Base-by-base conservation (phyloP, 2,329 filamentous ascomycete species). In the Ascochyta koolunga region DNA sequence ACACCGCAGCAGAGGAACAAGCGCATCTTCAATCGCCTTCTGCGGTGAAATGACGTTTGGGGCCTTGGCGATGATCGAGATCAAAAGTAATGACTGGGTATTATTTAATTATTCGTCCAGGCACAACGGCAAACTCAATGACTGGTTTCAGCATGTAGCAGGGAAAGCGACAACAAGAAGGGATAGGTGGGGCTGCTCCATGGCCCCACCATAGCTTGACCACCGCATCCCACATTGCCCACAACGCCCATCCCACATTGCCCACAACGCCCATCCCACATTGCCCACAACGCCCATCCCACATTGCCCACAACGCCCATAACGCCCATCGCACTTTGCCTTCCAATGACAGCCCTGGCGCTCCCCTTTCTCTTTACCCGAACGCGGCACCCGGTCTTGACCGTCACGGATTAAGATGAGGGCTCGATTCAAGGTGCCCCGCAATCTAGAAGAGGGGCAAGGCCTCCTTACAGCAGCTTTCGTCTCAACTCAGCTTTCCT, bases 131-230 rank as follows among this genome's bases (percentile, higher is more conserved):
- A 29, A 27, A 1, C 4, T 11, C 25, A 27, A 27, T 11, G 25
- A 10, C 25, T 10, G 10, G 25, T 27, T 27, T 27, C 25, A 27
- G 4, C 25, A 10, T 27, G 25, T 27, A 27, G 27, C 27, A 10
- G 13, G 10, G 35, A 4, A 18, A 21, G 16, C 22, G 22, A 39
- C 15, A 27, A 10, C 10, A 29, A 44, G 24, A 36, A 38, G 13
- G n/a, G 16, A 21, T 8, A 35, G 50, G 51, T 54, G 51, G 51
- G 51, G 51, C 51, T 11, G 15, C n/a, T 2, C 16, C 11, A 46
- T 50, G 60, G 63, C 64, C 65, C 65, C 63, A 66, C 63, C 61
- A 62, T 60, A 61, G 61, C 54, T 64, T 25, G 48, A 32, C 36
- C 5, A 41, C 21, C 16, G 22, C 29, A 55, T 38, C 42, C 56